Conservation (phyloP, 306 rosid species). For the Dryas drummondii region DNA sequence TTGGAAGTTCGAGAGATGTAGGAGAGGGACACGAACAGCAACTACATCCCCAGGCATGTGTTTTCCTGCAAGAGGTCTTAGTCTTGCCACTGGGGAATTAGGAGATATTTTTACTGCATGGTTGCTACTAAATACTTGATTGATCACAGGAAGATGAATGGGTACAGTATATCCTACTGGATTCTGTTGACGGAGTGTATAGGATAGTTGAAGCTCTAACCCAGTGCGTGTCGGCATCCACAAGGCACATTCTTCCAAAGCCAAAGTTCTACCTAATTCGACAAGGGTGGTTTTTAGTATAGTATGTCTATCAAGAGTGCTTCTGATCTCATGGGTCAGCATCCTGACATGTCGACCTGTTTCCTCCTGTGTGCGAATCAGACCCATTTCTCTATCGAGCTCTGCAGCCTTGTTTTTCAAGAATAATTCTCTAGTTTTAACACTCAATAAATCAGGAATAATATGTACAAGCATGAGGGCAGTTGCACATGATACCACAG, state of each 20-base stretch:
- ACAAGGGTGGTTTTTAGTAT: conserved; percentile 72
- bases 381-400: conserved; percentile 83
- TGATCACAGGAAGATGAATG: conserved; percentile 87
- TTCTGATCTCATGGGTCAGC: conserved; percentile 81
- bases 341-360: conserved; percentile 85
- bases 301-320: conserved; percentile 78
- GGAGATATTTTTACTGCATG: conserved; percentile 69
- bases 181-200: conserved; percentile 89
- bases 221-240: conserved; percentile 99
- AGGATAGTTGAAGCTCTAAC: conserved; percentile 92
- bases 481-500: conserved; percentile 75
- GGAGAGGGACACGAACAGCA: conserved; percentile 92
- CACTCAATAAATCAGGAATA: conserved; percentile 79
- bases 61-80: conserved; percentile 66
- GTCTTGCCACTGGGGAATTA: conserved; percentile 80
- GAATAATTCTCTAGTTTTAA: conserved; percentile 69
- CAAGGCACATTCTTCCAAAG: conserved; percentile 88
- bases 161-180: conserved; percentile 92
- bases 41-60: conserved; percentile 83
- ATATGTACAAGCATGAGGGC: conserved; percentile 86
- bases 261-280: conserved; percentile 83
- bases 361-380: conserved; percentile 79
- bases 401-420: conserved; percentile 83
- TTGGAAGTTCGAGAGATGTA: conserved; percentile 94
- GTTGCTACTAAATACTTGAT: conserved; percentile 77